Evolutionary conservation across 345 rosid genomes (phyloP), one percentile per base, ranked within the genome.

Genomic region (Salix koriyanagi): DNA sequence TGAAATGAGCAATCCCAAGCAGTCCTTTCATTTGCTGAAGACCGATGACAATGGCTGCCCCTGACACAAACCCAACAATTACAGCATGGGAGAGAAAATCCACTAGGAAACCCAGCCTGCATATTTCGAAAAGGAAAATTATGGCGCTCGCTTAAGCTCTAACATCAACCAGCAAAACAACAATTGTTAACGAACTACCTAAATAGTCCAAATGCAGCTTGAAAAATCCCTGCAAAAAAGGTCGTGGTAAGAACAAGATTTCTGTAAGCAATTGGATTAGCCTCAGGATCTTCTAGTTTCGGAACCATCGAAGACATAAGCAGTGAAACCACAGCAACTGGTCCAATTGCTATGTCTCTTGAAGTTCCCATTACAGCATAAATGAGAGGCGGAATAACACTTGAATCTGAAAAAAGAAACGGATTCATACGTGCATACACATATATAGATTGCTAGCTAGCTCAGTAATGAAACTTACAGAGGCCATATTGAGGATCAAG

Each of bases 401-500:
- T 94, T 1, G 98, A 86, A 79, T 94, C 98, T 92, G 85, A 68
- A 23, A 34, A 72, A 10, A 37, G 28, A 52, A 68, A 19, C 23
- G 0, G 30, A 21, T 58, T 79, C 19, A 48, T 1, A 44, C 41
- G 6, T 48, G 3, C 37, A 32, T 2, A 16, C 46, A 9, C n/a
- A 21, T 23, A 56, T 2, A n/a, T n/a, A 46, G 12, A 23, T 23
- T n/a, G 12, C 64, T 58, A n/a, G 62, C 28, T 10, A 32, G 5
- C 36, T 58, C 32, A 36, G 26, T 60, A n/a, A 72, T 9, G 11
- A 13, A 65, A 83, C 95, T 91, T 87, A 92, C 97, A 92, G 72
- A 95, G 92, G 16, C 99, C 99, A 78, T 90, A 92, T 77, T 90
- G 91, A 77, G 99, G 97, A 87, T 91, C 97, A 75, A 95, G 97